phyloP scores from a whole-genome alignment of 805 yeast genomes.

The Hanseniaspora lindneri region DNA sequence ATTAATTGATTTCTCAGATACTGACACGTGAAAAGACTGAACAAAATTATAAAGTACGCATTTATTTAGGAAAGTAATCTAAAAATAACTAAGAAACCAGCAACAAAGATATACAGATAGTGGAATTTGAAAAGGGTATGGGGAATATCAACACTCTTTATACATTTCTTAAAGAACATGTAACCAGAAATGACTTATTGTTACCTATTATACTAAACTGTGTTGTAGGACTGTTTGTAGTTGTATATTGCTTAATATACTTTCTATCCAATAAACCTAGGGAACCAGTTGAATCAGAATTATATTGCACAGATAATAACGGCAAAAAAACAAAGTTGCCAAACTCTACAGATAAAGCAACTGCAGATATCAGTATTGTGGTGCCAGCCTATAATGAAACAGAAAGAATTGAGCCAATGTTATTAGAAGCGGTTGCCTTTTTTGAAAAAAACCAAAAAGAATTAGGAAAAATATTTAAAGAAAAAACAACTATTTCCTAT shows the following conservation, averaged over 20 bases:
- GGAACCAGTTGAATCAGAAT: slow-evolving; percentile 40
- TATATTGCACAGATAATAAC: slow-evolving; percentile 42
- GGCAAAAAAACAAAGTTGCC: slow-evolving; percentile 21
- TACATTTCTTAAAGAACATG: background rate
- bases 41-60: too few species aligned
- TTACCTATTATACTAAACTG: background rate
- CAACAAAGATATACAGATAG: too few species aligned
- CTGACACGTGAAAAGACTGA: too few species aligned
- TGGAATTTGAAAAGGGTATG: too few species aligned
- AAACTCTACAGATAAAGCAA: slow-evolving; percentile 18
- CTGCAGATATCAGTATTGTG: slow-evolving; percentile 49
- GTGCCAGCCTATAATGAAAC: slow-evolving; percentile 93
- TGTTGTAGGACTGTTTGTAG: slow-evolving; percentile 15
- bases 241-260: slow-evolving; percentile 34
- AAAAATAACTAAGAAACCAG: too few species aligned
- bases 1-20: too few species aligned
- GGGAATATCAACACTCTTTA: too few species aligned
- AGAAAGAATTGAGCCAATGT: slow-evolving; percentile 54
- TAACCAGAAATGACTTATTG: background rate
- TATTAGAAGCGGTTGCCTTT: slow-evolving; percentile 53
- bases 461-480: slow-evolving; percentile 19
- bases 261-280: slow-evolving; percentile 57
- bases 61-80: too few species aligned
- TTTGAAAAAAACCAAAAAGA: slow-evolving; percentile 29
- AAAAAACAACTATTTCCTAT: slow-evolving; percentile 31